These are phyloP conservation scores for Carex parvula DNA, from an alignment of 176 grass and related monocot genomes.

Conservation along the genomic window DNA sequence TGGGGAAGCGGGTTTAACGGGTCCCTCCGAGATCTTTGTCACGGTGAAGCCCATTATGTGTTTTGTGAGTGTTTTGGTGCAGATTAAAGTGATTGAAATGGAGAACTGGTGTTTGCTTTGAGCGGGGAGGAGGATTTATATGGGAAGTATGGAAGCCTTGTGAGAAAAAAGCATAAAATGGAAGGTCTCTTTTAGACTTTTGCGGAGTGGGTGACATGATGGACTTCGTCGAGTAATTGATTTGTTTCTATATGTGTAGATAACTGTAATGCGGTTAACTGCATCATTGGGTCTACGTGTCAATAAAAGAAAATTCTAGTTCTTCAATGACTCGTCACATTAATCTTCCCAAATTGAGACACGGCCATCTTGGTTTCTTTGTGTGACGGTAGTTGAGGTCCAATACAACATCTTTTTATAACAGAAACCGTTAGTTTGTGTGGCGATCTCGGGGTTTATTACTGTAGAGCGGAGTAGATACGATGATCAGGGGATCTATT, in stretches of 20 bases:
- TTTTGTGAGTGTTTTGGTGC: background rate
- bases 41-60: conserved; percentile 46
- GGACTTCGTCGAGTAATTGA: background rate
- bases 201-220: background rate
- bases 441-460: background rate
- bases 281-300: background rate
- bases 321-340: background rate
- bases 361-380: background rate
- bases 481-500: no score
- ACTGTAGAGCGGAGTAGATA: no score
- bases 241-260: background rate
- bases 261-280: background rate
- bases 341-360: background rate
- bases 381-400: background rate
- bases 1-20: conserved; percentile 53
- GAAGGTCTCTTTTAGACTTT: background rate
- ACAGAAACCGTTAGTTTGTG: background rate
- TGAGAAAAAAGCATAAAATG: background rate
- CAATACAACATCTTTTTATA: background rate
- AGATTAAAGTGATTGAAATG: background rate
- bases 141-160: background rate
- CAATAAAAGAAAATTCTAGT: background rate
- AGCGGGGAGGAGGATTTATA: background rate
- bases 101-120: background rate
- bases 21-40: conserved; percentile 75